phyloP scores from a whole-genome alignment of 163 green algal genomes.

The Smithsoniella earleae region DNA sequence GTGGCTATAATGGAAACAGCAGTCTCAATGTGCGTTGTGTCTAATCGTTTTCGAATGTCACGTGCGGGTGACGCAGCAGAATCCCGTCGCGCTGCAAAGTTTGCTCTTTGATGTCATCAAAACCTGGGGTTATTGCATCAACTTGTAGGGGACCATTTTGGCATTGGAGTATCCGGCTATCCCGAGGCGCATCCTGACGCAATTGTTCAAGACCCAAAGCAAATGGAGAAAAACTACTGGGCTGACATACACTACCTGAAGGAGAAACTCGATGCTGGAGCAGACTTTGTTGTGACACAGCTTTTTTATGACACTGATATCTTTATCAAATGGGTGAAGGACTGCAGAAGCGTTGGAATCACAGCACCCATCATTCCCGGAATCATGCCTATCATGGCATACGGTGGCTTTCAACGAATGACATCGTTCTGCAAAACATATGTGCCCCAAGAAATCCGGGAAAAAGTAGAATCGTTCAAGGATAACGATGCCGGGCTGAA shows the following conservation, averaged over 20 bases:
- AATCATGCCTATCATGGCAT: constrained; percentile 97
- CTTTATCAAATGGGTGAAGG: constrained; percentile 82
- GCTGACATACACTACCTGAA: constrained; percentile 88
- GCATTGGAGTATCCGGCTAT: constrained; percentile 90
- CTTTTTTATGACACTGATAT: constrained; percentile 91
- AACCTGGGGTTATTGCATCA: too few species aligned
- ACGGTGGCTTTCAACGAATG: constrained; percentile 97
- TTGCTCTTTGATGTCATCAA: too few species aligned
- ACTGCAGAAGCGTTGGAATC: constrained; percentile 79
- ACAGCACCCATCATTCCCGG: constrained; percentile 83
- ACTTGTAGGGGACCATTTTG: constrained; percentile 77
- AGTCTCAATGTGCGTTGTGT: too few species aligned
- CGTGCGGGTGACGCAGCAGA: too few species aligned
- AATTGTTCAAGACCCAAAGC: constrained; percentile 73
- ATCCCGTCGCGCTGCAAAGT: too few species aligned
- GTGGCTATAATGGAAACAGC: too few species aligned
- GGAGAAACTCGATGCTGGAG: constrained; percentile 89
- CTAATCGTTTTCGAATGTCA: too few species aligned
- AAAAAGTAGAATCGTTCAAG: constrained; percentile 81
- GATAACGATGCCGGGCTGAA: constrained; percentile 92
- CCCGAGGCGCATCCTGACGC: constrained; percentile 89
- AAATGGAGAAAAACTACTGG: constrained; percentile 72
- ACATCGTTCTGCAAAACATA: constrained; percentile 97
- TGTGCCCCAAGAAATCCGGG: constrained; percentile 57
- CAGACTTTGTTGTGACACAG: constrained; percentile 89